Evolutionary conservation across 495 filamentous ascomycete genomes (phyloP), one percentile per base, ranked within the genome.

Genomic region (Eremomyces bilateralis): DNA sequence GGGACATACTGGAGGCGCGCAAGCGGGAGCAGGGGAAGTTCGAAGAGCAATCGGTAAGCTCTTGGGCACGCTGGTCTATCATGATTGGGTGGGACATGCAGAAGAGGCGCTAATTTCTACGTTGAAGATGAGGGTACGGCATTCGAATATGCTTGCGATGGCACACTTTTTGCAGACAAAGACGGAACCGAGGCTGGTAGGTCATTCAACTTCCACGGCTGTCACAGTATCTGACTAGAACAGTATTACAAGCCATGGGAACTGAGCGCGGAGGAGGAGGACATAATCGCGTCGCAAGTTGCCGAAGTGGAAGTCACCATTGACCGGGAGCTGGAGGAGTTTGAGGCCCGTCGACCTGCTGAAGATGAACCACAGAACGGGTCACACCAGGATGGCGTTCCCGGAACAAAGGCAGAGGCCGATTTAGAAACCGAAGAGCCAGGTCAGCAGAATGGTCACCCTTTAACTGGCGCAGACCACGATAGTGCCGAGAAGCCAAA

Each of bases 101-200:
- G 3, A 11, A 20, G 20, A 18, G 22, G 34, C n/a, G 36, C 52
- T 61, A 29, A 61, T 39, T 29, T 22, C 11, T 1, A 15, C 16
- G 27, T 17, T 31, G 19, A 45, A 93, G 84, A 91, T 91, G 79
- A 63, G 65, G 35, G 69, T 73, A 24, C 70, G 71, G 35, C 84
- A 94, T 54, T 53, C 59, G 25, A 75, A 74, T 45, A 54, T 84
- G 54, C 58, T 78, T 19, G 65, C 74, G 22, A 66, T 60, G 59
- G 82, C 88, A 32, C 67, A 69, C 29, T 84, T 73, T 45, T 54
- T 94, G 29, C 61, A 67, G 36, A 97, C 88, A 15, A 69, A 54
- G 37, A 54, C 72, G 36, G 65, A 71, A 46, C 88, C 88, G 3
- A 69, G 62, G 43, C 61, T 97, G 50, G 88, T 93, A 63, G 48